A percentile compares a stretch with the other conserved stretches of the same genome.
These are phyloP conservation scores for Parmelia sp. DNA, from an alignment of 495 filamentous ascomycete species.

Conservation along the genomic window DNA sequence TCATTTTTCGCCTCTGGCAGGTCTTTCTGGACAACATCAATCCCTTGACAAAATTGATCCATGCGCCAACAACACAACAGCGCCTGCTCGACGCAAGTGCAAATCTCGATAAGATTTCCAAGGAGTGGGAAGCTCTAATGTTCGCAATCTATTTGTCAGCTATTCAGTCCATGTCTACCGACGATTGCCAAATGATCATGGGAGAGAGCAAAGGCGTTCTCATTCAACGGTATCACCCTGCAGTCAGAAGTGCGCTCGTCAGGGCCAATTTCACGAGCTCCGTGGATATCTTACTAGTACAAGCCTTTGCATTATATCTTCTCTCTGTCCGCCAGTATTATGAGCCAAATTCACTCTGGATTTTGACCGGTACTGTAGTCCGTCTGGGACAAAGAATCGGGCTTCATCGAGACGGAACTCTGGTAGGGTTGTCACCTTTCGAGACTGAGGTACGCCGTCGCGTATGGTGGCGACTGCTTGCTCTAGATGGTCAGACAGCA, in stretches of 20 bases:
- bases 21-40: conserved; percentile 61
- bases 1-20: conserved; percentile 69
- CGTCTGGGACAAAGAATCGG: conserved; percentile 42
- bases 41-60: conserved; percentile 64
- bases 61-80: conserved; percentile 53
- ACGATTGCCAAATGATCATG: conserved; percentile 24
- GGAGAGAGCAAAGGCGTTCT: conserved; percentile 36
- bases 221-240: conserved; percentile 36
- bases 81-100: conserved; percentile 38
- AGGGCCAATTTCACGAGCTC: conserved; percentile 42
- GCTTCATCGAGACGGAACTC: conserved; percentile 40
- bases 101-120: conserved; percentile 31
- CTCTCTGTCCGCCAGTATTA: conserved; percentile 32
- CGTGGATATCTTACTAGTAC: conserved; percentile 34
- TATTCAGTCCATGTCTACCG: conserved; percentile 18
- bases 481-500: conserved; percentile 34
- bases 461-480: conserved; percentile 37
- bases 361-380: conserved; percentile 37
- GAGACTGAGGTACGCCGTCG: conserved; percentile 43
- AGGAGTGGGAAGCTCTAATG: conserved; percentile 41
- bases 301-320: conserved; percentile 41
- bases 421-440: conserved; percentile 37
- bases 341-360: conserved; percentile 41
- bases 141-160: conserved; percentile 46
- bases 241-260: conserved; percentile 38